Evolutionary conservation across 2,329 filamentous ascomycete species (phyloP).

Genomic region (Metarhizium sp.): DNA sequence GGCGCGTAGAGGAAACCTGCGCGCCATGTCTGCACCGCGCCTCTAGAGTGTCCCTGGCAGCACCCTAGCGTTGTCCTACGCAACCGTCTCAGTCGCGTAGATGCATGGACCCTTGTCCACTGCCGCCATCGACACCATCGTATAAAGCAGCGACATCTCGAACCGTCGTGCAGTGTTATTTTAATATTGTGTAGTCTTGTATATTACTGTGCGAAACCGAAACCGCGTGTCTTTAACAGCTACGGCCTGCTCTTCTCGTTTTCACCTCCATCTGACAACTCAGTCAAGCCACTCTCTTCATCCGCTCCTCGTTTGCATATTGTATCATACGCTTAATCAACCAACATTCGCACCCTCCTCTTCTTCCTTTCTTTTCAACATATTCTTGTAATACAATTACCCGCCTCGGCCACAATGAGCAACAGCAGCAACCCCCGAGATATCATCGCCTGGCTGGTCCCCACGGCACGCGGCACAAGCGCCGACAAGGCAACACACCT

Average conservation of each 20-base stretch:
- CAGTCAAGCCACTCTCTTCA: no score
- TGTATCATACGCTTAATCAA: no score
- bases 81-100: neutral
- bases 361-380: neutral
- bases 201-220: neutral
- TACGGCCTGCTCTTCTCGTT: no score
- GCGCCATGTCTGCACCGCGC: neutral
- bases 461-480: conserved; percentile 22
- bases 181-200: neutral
- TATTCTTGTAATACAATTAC: neutral
- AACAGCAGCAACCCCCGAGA: conserved; percentile 11
- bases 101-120: neutral
- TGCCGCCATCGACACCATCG: neutral
- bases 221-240: no score
- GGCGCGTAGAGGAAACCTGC: neutral
- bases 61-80: neutral
- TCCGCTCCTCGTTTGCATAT: no score
- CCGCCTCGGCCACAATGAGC: conserved; percentile 7
- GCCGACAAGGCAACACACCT: conserved; percentile 23
- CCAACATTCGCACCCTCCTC: neutral
- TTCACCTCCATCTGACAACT: no score
- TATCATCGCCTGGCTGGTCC: conserved; percentile 31
- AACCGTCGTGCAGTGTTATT: neutral
- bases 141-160: neutral
- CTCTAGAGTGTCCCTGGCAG: neutral